A percentile compares a stretch with the other conserved stretches of the same genome.
These are phyloP conservation scores for Udeniomyces megalosporus DNA, from an alignment of 768 basidiomycete species.

Conservation along the genomic window DNA sequence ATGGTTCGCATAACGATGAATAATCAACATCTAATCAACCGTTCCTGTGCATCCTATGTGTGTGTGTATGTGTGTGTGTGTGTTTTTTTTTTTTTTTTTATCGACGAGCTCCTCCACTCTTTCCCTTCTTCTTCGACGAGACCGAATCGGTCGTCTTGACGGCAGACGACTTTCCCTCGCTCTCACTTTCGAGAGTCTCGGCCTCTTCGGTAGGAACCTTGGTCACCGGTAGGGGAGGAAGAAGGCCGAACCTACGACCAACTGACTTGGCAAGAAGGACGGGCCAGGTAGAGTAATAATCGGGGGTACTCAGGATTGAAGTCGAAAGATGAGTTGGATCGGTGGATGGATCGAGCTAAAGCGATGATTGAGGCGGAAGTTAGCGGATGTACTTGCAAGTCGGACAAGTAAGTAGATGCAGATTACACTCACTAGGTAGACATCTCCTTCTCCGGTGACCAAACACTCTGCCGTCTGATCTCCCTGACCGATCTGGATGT, in stretches of 20 bases:
- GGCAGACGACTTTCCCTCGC: background rate
- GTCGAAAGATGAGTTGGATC: conserved; percentile 1
- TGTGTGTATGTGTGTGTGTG: no score
- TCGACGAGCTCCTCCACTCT: no score
- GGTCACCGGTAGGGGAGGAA: no score
- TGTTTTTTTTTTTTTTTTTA: no score
- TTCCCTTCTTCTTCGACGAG: no score
- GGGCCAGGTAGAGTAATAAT: conserved; percentile 7
- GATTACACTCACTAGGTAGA: conserved; percentile 25
- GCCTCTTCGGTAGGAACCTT: no score
- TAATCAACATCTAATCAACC: no score
- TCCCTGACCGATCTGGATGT: conserved; percentile 25
- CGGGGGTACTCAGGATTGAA: background rate
- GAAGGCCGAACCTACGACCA: background rate
- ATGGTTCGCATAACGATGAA: no score
- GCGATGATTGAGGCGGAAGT: background rate
- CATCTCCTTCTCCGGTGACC: conserved; percentile 25
- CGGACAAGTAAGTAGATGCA: background rate
- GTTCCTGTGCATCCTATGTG: no score
- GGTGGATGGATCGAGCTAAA: conserved; percentile 9
- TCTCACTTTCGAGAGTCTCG: no score
- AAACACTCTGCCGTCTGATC: conserved; percentile 22
- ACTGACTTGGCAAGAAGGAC: background rate
- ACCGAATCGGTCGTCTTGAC: no score
- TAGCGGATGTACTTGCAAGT: background rate